Percentiles rank a stretch among this genome's conserved stretches.
phyloP scores from a whole-genome alignment of 352 stramenopile species.

The Globisporangium abappressorium region DNA sequence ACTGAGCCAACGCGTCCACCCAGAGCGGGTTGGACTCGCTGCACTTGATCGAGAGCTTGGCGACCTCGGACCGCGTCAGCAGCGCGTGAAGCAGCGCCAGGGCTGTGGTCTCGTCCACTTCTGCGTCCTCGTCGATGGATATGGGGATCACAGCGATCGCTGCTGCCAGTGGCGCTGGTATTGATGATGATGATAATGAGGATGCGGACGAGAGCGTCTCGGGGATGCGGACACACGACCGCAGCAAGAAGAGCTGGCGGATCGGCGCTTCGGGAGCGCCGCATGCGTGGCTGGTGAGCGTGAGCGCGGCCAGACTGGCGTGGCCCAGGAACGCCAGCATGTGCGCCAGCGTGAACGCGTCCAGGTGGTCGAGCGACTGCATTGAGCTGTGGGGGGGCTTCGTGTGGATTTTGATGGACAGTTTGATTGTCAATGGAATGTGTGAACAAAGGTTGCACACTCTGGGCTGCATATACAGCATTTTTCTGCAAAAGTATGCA shows the following conservation, averaged over 20 bases:
- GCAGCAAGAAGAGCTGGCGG: not conserved
- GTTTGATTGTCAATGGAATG: not conserved
- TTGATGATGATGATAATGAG: not conserved
- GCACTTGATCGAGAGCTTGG: constrained; percentile 4
- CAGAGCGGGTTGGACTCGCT: not conserved
- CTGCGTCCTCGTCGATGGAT: not conserved
- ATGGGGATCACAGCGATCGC: not conserved
- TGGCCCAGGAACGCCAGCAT: constrained; percentile 3
- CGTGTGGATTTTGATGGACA: not conserved
- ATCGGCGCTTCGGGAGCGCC: not conserved
- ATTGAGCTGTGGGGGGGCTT: not conserved
- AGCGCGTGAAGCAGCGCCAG: not conserved
- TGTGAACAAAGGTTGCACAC: not conserved
- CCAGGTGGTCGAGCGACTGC: not conserved
- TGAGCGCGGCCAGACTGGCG: not conserved
- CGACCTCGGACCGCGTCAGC: not conserved
- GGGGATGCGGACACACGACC: not conserved
- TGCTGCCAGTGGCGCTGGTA: not conserved
- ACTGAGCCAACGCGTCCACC: not conserved
- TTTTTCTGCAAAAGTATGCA: not conserved
- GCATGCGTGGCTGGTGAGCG: not conserved
- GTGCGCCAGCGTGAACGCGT: constrained; percentile 6
- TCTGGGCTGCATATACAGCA: not conserved
- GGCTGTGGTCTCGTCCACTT: not conserved
- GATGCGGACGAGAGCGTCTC: not conserved